Conservation (phyloP, 768 basidiomycete species). For the Boletus fagicola region DNA sequence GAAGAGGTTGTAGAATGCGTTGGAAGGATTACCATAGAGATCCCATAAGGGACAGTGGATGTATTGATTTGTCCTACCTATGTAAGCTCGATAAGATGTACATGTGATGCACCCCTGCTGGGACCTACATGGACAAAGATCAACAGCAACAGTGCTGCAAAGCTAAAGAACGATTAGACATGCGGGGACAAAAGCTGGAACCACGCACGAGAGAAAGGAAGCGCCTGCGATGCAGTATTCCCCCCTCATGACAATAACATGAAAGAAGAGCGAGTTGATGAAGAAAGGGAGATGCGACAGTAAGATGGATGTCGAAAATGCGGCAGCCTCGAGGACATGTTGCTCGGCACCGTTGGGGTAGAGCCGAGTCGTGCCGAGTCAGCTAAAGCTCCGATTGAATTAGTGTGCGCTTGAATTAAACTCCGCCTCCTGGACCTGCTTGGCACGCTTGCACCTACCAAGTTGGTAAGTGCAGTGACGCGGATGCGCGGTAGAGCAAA, state of each 20-base stretch:
- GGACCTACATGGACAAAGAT: conserved; percentile 77
- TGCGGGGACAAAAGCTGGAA: conserved; percentile 3
- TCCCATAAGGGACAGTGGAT: conserved; percentile 63
- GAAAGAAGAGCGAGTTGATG: conserved; percentile 19
- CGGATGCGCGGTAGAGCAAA: conserved; percentile 9
- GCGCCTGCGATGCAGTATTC: conserved; percentile 75
- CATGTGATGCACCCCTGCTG: conserved; percentile 12
- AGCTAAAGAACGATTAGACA: conserved; percentile 16
- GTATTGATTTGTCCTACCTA: conserved; percentile 85
- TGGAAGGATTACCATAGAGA: conserved; percentile 60
- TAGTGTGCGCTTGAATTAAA: not conserved
- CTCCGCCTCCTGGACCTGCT: not conserved
- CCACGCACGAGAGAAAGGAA: conserved; percentile 66
- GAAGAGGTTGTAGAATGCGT: not conserved
- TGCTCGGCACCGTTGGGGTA: not conserved
- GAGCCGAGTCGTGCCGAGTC: conserved; percentile 18
- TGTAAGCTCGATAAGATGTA: conserved; percentile 21
- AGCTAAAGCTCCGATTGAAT: conserved; percentile 19
- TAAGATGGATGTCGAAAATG: conserved; percentile 21
- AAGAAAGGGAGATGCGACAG: conserved; percentile 17
- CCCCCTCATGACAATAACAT: conserved; percentile 53
- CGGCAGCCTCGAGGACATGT: conserved; percentile 23
- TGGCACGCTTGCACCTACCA: not conserved
- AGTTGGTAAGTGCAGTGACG: not conserved
- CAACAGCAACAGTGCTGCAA: conserved; percentile 51